Evolutionary conservation across 2,329 filamentous ascomycete genomes (phyloP).

Genomic region (Calonectria fujianensis): DNA sequence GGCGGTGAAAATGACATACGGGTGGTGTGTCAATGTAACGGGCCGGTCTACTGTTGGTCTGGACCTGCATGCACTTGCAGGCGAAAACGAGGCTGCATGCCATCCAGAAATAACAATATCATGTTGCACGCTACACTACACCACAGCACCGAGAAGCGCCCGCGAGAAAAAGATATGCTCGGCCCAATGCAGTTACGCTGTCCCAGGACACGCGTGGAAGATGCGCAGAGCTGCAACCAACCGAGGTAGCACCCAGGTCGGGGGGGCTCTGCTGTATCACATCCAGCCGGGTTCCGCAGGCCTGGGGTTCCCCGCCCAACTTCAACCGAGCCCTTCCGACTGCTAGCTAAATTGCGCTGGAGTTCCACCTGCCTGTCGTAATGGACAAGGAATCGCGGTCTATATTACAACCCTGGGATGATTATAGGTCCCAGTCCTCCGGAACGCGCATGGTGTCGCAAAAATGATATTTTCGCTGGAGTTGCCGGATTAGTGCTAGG

Average conservation of each 20-base stretch:
- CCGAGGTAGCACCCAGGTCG: constrained; percentile 15
- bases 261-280: neutral
- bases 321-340: constrained; percentile 1
- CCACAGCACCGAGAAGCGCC: neutral
- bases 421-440: constrained; percentile 14
- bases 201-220: neutral
- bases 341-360: neutral
- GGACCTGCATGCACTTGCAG: neutral
- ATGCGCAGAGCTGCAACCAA: neutral
- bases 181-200: neutral
- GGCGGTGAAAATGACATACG: neutral
- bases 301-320: constrained; percentile 22
- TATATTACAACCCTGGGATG: neutral
- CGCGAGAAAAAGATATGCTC: too few relatives aligned
- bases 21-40: neutral
- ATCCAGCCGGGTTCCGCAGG: neutral
- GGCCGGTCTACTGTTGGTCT: too few relatives aligned
- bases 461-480: neutral
- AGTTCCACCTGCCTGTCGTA: constrained; percentile 1
- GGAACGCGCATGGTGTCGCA: constrained; percentile 12
- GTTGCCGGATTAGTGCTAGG: constrained; percentile 15
- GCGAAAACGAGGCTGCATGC: neutral
- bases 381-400: constrained; percentile 6
- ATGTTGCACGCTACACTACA: neutral
- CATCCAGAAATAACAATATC: neutral